Conservation (phyloP, 1,139 yeast genomes). For the Saccharomycopsis hybrid region DNA sequence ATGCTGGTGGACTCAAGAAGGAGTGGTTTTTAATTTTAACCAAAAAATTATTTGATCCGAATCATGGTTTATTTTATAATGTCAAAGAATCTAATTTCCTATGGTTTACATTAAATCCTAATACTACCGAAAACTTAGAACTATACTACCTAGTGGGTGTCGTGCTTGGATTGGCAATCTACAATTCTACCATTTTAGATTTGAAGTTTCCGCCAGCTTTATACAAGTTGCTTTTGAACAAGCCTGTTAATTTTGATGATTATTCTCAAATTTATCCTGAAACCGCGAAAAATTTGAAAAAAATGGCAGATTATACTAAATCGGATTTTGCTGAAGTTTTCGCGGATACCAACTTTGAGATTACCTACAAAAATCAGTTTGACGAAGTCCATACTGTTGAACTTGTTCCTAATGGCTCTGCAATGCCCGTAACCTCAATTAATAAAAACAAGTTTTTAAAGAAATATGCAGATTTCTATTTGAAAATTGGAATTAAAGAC, state of each 20-base stretch:
- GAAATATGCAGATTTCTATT: conserved; percentile 52
- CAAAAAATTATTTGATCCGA: conserved; percentile 60
- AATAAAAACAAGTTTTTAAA: conserved; percentile 60
- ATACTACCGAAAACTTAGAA: conserved; percentile 30
- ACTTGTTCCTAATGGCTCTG: conserved; percentile 52
- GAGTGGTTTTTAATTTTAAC: conserved; percentile 86
- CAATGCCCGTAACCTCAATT: conserved; percentile 42
- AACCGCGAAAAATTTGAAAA: conserved; percentile 50
- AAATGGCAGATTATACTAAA: conserved; percentile 39
- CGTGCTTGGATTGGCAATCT: conserved; percentile 81
- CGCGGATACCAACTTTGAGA: conserved; percentile 41
- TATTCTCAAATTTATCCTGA: conserved; percentile 62
- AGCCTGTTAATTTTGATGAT: conserved; percentile 54
- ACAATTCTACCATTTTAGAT: conserved; percentile 82
- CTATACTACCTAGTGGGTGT: conserved; percentile 74
- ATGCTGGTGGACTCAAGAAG: conserved; percentile 88
- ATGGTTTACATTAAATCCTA: conserved; percentile 56
- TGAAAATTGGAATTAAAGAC: conserved; percentile 46
- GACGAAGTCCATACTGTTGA: conserved; percentile 39
- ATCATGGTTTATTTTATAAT: conserved; percentile 53
- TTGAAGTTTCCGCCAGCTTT: conserved; percentile 68
- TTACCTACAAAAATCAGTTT: conserved; percentile 36
- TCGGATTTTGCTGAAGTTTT: conserved; percentile 42
- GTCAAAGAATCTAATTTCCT: conserved; percentile 64
- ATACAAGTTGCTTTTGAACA: conserved; percentile 65